Evolutionary conservation across 148 eudicot genomes (phyloP).

Genomic region (Camellia granthamiana): DNA sequence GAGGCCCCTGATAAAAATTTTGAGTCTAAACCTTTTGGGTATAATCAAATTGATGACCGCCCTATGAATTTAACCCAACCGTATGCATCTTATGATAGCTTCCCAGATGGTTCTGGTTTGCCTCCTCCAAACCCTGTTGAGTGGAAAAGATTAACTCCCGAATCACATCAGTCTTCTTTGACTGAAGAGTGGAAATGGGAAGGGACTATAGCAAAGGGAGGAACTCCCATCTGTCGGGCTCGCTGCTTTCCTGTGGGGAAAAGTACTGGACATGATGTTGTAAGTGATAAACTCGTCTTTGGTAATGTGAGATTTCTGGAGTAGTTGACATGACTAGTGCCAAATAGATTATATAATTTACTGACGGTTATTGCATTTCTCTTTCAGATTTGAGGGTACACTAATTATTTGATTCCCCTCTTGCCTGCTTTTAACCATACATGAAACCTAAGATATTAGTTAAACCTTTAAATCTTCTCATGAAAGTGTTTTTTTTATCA

Average conservation of each 20-base stretch:
- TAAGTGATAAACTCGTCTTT: constrained; percentile 36
- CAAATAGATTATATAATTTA: not conserved
- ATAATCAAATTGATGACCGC: constrained; percentile 39
- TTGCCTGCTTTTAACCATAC: not conserved
- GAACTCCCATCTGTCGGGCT: constrained; percentile 78
- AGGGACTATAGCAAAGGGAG: constrained; percentile 87
- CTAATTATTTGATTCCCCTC: not conserved
- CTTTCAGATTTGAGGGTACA: too few species aligned
- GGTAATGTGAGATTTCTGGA: constrained; percentile 12
- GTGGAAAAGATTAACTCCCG: constrained; percentile 42
- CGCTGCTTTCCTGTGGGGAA: constrained; percentile 93
- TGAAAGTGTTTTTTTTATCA: not conserved
- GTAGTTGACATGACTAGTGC: not conserved
- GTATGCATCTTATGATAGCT: constrained; percentile 38
- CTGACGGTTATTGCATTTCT: too few species aligned
- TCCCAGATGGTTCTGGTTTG: constrained; percentile 36
- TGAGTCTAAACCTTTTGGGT: constrained; percentile 38
- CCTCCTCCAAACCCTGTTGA: constrained; percentile 40
- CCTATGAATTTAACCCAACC: constrained; percentile 33
- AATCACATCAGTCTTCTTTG: constrained; percentile 34
- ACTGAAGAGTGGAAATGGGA: constrained; percentile 83
- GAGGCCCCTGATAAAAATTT: constrained; percentile 24
- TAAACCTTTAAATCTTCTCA: not conserved
- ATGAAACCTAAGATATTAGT: not conserved
- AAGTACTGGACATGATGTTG: constrained; percentile 64